Evolutionary conservation across 129 eudicot genomes (phyloP), one percentile per base, ranked within the genome.

Genomic region (Sambucus nigra): DNA sequence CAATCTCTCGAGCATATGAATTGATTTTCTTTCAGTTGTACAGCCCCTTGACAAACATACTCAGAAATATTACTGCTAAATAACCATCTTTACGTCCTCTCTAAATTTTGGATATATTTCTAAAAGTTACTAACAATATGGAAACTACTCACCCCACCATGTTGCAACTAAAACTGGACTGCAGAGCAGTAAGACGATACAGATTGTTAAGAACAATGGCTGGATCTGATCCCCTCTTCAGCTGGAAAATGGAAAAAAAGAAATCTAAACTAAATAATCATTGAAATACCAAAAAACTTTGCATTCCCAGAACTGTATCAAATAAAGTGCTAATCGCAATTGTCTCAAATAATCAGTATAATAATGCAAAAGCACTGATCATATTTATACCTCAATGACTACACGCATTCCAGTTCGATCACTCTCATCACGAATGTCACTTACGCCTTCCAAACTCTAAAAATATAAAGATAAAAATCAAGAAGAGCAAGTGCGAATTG

Each of bases 361-460:
- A 26, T 22, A 63, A 35, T 23, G 29, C 52, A 52, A 56, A 8
- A 73, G 21, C 16, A 54, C 12, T 41, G 53, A 40, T 59, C 48
- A 61, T 25, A 56, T 31, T 10, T 39, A 10, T 82, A 91, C 98
- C 98, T 91, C 98, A 47, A 91, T 91, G 59, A 91, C 98, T 31
- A 91, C 64, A 20, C 98, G 98, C 98, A 91, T 91, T 69, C 98
- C 98, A 56, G 82, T 65, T 45, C 98, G 86, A 72, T 91, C 98
- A 77, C 98, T 91, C 74, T 91, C 98, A 72, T 91, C 95, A 42
- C 98, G 98, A 44, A 85, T 85, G 57, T 91, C 98, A 70, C 98
- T 91, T 53, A 91, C 74, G 55, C 98, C 98, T 64, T 91, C 95
- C 69, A 91, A 73, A 53, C 28, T 74, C 98, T 91, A 58, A 45